A percentile compares a stretch with the other conserved stretches of the same genome.
Conservation (phyloP, 768 basidiomycete species). For the Leucosporidium yakuticum region DNA sequence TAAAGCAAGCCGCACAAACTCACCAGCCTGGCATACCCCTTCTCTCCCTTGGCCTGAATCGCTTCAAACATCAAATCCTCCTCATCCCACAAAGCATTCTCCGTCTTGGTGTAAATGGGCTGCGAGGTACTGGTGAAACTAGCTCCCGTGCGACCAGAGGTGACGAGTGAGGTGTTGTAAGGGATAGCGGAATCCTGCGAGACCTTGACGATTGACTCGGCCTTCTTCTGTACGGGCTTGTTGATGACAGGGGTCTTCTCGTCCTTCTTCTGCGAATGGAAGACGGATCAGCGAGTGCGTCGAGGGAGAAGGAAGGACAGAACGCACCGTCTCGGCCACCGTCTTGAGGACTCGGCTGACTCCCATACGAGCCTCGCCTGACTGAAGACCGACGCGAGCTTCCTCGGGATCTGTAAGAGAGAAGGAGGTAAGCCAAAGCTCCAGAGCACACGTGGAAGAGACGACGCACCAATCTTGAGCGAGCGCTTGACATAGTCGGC, state of each 20-base stretch:
- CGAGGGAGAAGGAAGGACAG: background rate
- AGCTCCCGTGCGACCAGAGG: slow-evolving; percentile 77
- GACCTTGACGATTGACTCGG: slow-evolving; percentile 42
- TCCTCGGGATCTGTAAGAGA: no score
- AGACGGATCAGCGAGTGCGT: slow-evolving; percentile 28
- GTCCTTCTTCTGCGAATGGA: slow-evolving; percentile 34
- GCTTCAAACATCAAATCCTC: slow-evolving; percentile 99
- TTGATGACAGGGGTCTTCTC: no score
- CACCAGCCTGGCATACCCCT: slow-evolving; percentile 83
- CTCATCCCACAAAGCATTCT: slow-evolving; percentile 94
- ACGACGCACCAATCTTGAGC: slow-evolving; percentile 32
- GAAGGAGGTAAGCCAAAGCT: no score
- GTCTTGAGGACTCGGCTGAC: slow-evolving; percentile 12
- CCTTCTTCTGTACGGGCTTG: no score
- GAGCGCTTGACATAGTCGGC: slow-evolving; percentile 48
- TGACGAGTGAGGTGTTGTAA: slow-evolving; percentile 50
- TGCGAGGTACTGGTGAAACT: slow-evolving; percentile 89
- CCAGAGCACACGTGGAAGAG: no score
- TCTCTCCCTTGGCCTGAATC: slow-evolving; percentile 80
- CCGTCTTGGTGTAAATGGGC: slow-evolving; percentile 63
- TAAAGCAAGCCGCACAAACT: no score
- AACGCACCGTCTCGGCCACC: background rate
- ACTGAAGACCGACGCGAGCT: no score
- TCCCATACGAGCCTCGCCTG: background rate
- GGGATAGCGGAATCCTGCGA: slow-evolving; percentile 47